Evolutionary conservation across 495 filamentous ascomycete species (phyloP).

Genomic region (Aspergillus nanangensis): DNA sequence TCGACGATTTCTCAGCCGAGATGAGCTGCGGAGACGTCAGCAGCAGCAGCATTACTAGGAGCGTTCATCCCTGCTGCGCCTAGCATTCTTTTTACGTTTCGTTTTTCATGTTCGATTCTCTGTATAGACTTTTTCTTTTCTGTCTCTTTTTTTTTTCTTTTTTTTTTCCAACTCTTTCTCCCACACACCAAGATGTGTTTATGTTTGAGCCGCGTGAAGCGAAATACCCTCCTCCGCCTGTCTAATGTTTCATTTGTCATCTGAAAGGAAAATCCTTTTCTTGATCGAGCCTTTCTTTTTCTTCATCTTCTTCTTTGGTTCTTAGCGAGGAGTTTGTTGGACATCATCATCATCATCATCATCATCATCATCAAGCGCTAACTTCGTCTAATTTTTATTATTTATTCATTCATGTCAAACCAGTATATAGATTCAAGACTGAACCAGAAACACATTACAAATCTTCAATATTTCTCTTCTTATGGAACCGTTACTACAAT

Average conservation of each 20-base stretch:
- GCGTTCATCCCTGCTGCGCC: neutral
- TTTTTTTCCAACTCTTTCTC: neutral
- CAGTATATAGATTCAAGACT: no score
- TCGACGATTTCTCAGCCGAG: constrained; percentile 28
- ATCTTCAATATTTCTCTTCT: no score
- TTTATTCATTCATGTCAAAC: no score
- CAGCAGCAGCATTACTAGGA: constrained; percentile 5
- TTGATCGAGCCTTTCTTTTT: neutral
- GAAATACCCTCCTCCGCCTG: constrained; percentile 6
- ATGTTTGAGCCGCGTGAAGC: constrained; percentile 3
- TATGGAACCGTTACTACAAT: no score
- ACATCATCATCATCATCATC: constrained; percentile 6
- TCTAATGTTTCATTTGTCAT: constrained; percentile 7
- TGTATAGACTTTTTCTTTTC: neutral
- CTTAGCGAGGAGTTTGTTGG: constrained; percentile 18
- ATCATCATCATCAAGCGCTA: no score
- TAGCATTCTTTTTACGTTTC: neutral
- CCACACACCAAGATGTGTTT: neutral
- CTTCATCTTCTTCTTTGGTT: constrained; percentile 2
- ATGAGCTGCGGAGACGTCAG: constrained; percentile 19
- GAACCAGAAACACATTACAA: no score
- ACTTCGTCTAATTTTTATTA: no score
- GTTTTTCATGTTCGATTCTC: neutral
- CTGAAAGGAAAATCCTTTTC: neutral
- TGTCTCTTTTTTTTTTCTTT: constrained; percentile 4